These are phyloP conservation scores for Didymella segeticola DNA, from an alignment of 2,329 filamentous ascomycete genomes.

Conservation along the genomic window DNA sequence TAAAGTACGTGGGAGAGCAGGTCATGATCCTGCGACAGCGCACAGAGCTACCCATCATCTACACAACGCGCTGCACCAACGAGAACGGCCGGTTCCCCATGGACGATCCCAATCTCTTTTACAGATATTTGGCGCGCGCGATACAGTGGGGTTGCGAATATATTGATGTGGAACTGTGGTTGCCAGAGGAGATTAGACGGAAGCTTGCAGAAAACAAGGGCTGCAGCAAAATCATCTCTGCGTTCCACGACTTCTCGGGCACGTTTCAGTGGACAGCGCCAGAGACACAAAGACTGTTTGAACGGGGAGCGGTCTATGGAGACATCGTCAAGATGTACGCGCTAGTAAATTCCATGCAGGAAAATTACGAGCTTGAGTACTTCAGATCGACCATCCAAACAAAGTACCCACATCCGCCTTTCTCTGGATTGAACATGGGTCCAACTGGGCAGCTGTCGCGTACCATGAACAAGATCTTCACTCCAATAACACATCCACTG, in stretches of 20 bases:
- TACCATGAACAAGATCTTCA: conserved; percentile 84
- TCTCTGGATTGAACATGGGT: conserved; percentile 88
- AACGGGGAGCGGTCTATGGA: conserved; percentile 73
- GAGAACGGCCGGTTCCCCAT: conserved; percentile 88
- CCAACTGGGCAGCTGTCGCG: conserved; percentile 84
- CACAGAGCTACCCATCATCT: conserved; percentile 88
- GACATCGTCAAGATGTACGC: conserved; percentile 93
- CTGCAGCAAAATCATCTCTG: conserved; percentile 86
- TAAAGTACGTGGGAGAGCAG: conserved; percentile 86
- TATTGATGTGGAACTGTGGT: conserved; percentile 86
- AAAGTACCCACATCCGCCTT: conserved; percentile 73
- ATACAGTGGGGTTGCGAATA: conserved; percentile 92
- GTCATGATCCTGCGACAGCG: conserved; percentile 83
- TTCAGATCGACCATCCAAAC: conserved; percentile 79
- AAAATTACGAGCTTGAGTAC: conserved; percentile 90
- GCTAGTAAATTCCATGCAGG: conserved; percentile 79
- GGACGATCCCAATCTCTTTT: conserved; percentile 77
- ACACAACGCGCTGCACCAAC: conserved; percentile 80
- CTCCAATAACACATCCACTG: conserved; percentile 84
- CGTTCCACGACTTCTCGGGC: conserved; percentile 87
- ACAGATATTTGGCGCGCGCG: conserved; percentile 80
- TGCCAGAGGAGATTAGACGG: conserved; percentile 76
- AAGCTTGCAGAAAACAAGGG: conserved; percentile 73
- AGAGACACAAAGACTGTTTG: conserved; percentile 74
- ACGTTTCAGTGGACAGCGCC: conserved; percentile 82